Percentiles rank a stretch among this genome's conserved stretches.
These are phyloP conservation scores for Trebouxia sp. DNA, from an alignment of 139 green algal genomes.

Conservation along the genomic window DNA sequence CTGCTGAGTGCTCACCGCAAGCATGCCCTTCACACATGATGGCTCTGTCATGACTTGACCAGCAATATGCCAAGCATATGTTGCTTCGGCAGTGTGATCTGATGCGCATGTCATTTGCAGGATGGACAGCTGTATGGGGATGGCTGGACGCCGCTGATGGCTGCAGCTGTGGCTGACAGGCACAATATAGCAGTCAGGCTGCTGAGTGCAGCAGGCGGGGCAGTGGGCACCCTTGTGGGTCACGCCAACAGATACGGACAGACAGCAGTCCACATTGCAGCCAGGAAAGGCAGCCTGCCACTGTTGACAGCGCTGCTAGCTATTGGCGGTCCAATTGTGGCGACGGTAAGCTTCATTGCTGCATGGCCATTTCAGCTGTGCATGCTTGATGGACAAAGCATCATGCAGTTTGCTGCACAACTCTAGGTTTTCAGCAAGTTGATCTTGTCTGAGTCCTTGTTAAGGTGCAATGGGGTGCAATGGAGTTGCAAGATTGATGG, in stretches of 20 bases:
- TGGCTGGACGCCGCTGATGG: constrained; percentile 89
- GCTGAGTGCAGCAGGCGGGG: constrained; percentile 54
- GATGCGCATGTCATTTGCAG: too few species aligned
- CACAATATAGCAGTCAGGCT: constrained; percentile 50
- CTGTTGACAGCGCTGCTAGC: constrained; percentile 60
- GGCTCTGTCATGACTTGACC: neutral
- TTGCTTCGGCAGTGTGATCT: too few species aligned
- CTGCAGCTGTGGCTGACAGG: constrained; percentile 73
- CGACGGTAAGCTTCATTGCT: neutral
- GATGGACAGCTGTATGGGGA: constrained; percentile 69
- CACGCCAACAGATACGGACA: constrained; percentile 62
- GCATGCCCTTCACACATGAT: neutral
- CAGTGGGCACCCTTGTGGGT: constrained; percentile 38
- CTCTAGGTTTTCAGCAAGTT: too few species aligned
- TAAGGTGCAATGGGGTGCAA: too few species aligned
- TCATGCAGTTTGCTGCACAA: neutral
- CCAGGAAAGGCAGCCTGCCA: constrained; percentile 60
- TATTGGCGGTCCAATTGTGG: constrained; percentile 36
- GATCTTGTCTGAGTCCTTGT: too few species aligned
- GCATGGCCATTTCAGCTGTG: neutral
- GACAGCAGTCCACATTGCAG: constrained; percentile 75
- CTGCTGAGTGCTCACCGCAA: neutral
- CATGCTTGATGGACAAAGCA: too few species aligned
- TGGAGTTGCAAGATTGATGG: too few species aligned
- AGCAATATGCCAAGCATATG: too few species aligned